Conservation (phyloP, 352 stramenopile species). For the Pythium biforme region DNA sequence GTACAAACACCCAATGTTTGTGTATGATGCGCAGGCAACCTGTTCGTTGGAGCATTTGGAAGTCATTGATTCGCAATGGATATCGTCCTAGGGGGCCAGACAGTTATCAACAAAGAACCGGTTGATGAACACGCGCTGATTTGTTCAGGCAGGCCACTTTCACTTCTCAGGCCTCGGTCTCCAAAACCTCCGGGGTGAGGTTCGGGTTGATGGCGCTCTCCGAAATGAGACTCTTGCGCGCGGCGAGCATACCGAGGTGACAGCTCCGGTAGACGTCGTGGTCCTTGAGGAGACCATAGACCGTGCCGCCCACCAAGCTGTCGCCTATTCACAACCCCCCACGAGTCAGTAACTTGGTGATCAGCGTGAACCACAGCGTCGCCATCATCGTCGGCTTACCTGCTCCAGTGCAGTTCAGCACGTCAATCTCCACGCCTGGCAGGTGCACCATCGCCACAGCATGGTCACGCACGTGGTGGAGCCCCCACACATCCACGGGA, state of each 20-base stretch:
- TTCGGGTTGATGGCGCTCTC: slow-evolving; percentile 63
- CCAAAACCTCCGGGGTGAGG: slow-evolving; percentile 41
- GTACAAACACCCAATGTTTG: background rate
- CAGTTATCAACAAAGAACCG: too few species aligned
- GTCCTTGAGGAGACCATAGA: slow-evolving; percentile 67
- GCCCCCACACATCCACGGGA: slow-evolving; percentile 51
- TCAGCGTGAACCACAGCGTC: background rate
- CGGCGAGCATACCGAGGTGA: slow-evolving; percentile 76
- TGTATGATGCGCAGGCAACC: too few species aligned
- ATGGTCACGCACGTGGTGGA: slow-evolving; percentile 45
- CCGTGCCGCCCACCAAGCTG: slow-evolving; percentile 71
- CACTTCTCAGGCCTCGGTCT: slow-evolving; percentile 17
- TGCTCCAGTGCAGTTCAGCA: slow-evolving; percentile 74
- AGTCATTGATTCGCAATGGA: too few species aligned
- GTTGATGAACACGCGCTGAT: too few species aligned
- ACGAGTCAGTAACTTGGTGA: background rate
- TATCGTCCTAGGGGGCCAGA: too few species aligned
- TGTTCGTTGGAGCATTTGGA: too few species aligned
- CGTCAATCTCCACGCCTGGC: slow-evolving; percentile 48
- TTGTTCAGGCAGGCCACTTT: too few species aligned
- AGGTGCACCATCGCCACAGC: slow-evolving; percentile 63
- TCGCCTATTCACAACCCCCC: slow-evolving; percentile 34
- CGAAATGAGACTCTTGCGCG: slow-evolving; percentile 62
- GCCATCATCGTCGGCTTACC: background rate
- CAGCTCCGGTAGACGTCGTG: slow-evolving; percentile 63